A percentile compares a stretch with the other conserved stretches of the same genome.
Conservation (phyloP, 805 yeast species). For the Ogataea wickerhamii region DNA sequence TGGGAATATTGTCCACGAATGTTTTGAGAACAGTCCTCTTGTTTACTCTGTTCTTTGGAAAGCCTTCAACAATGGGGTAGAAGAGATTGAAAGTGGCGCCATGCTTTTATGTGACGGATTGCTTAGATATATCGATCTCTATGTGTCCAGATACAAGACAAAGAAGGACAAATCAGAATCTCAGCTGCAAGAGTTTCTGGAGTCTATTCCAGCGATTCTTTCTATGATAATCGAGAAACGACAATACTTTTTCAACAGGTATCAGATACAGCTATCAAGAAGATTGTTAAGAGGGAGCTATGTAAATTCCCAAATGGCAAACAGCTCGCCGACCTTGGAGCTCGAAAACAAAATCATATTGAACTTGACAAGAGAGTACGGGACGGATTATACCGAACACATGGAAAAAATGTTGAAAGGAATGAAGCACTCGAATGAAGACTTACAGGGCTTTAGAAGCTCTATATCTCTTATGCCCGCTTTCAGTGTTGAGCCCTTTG, state of each 20-base stretch:
- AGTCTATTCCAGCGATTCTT: slow-evolving; percentile 6
- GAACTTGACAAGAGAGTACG: slow-evolving; percentile 9
- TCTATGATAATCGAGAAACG: slow-evolving; percentile 19
- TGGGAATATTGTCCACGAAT: slow-evolving; percentile 2
- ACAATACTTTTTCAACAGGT: slow-evolving; percentile 21
- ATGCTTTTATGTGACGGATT: slow-evolving; percentile 12
- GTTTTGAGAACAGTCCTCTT: slow-evolving; percentile 1
- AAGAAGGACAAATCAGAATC: not conserved
- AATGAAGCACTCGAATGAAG: slow-evolving; percentile 12
- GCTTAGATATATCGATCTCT: slow-evolving; percentile 11
- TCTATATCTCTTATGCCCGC: not conserved
- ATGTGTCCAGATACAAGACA: slow-evolving; percentile 7
- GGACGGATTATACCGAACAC: slow-evolving; percentile 19
- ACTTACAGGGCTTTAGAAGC: slow-evolving; percentile 5
- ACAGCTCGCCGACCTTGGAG: slow-evolving; percentile 5
- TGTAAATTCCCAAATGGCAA: slow-evolving; percentile 4
- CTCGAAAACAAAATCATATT: slow-evolving; percentile 11
- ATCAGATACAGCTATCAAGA: slow-evolving; percentile 20
- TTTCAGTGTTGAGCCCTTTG: slow-evolving; percentile 4
- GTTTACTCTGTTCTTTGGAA: slow-evolving; percentile 3
- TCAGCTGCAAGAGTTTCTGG: not conserved
- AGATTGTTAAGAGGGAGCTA: slow-evolving; percentile 16
- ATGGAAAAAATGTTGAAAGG: slow-evolving; percentile 16
- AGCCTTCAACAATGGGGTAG: slow-evolving; percentile 4
- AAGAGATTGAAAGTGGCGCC: slow-evolving; percentile 5